phyloP scores from a whole-genome alignment of 208 protist species.

The Endotrypanum monterogeii region DNA sequence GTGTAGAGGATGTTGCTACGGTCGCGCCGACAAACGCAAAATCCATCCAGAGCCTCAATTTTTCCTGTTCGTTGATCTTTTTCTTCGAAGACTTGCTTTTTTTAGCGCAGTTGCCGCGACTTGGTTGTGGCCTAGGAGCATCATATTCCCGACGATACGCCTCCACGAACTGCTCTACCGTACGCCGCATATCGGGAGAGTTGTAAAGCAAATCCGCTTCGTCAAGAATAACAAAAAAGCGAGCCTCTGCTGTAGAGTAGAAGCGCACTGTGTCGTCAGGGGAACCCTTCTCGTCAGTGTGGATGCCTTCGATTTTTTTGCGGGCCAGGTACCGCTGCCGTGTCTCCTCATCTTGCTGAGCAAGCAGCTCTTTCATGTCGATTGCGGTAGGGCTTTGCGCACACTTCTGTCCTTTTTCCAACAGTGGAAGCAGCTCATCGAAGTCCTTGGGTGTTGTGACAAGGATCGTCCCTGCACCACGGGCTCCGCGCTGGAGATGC shows the following conservation, averaged over 20 bases:
- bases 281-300: too few relatives aligned
- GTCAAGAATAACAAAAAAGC: constrained; percentile 83
- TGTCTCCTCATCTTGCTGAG: constrained; percentile 62
- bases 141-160: constrained; percentile 10
- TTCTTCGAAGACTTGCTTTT: neutral
- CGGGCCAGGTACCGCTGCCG: constrained; percentile 36
- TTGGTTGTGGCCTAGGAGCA: neutral
- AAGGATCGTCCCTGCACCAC: constrained; percentile 75
- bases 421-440: constrained; percentile 39
- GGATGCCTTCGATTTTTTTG: neutral
- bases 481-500: constrained; percentile 44
- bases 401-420: constrained; percentile 17
- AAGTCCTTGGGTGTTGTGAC: constrained; percentile 85
- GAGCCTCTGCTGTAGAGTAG: constrained; percentile 20
- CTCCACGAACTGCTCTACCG: constrained; percentile 46
- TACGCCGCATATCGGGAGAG: constrained; percentile 59
- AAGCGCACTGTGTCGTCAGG: constrained; percentile 15
- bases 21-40: constrained; percentile 88
- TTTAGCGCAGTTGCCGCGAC: neutral
- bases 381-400: neutral
- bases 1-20: constrained; percentile 56
- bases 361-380: constrained; percentile 34
- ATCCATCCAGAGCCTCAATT: constrained; percentile 39
- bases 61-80: neutral
- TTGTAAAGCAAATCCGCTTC: constrained; percentile 89